Conservation (phyloP, 768 basidiomycete species). For the Rhodosporidiobolus sp. region DNA sequence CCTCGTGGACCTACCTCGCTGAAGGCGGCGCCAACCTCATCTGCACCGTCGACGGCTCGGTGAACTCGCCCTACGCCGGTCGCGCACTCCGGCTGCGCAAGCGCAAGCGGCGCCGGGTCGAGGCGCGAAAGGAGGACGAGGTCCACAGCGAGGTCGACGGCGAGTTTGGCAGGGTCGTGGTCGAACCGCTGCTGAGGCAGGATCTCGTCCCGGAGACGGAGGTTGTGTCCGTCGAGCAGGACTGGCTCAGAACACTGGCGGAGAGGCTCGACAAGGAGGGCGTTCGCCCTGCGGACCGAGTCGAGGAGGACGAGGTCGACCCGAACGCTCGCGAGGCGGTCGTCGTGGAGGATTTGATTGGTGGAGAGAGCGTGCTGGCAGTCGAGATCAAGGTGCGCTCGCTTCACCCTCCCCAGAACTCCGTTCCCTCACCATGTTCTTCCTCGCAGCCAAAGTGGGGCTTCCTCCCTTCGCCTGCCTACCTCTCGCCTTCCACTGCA, state of each 20-base stretch:
- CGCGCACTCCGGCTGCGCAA: constrained; percentile 79
- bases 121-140: constrained; percentile 49
- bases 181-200: constrained; percentile 63
- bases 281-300: constrained; percentile 60
- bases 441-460: constrained; percentile 87
- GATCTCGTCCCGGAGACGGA: constrained; percentile 57
- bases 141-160: constrained; percentile 51
- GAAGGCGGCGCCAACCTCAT: constrained; percentile 93
- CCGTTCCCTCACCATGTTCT: not conserved
- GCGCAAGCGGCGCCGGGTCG: constrained; percentile 45
- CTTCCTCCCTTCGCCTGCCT: constrained; percentile 66
- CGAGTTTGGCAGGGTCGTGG: constrained; percentile 63
- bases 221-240: constrained; percentile 42
- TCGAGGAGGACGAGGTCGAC: constrained; percentile 62
- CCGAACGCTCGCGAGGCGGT: constrained; percentile 58
- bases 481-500: constrained; percentile 62
- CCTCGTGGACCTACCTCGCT: constrained; percentile 77
- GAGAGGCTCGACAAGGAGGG: constrained; percentile 52
- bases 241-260: constrained; percentile 64
- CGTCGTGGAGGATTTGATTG: constrained; percentile 76
- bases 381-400: constrained; percentile 83
- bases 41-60: constrained; percentile 69
- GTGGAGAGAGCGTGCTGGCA: constrained; percentile 57
- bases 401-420: not conserved
- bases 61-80: constrained; percentile 54